Evolutionary conservation across 2,329 filamentous ascomycete species (phyloP).

Genomic region (Monosporascus sp.): DNA sequence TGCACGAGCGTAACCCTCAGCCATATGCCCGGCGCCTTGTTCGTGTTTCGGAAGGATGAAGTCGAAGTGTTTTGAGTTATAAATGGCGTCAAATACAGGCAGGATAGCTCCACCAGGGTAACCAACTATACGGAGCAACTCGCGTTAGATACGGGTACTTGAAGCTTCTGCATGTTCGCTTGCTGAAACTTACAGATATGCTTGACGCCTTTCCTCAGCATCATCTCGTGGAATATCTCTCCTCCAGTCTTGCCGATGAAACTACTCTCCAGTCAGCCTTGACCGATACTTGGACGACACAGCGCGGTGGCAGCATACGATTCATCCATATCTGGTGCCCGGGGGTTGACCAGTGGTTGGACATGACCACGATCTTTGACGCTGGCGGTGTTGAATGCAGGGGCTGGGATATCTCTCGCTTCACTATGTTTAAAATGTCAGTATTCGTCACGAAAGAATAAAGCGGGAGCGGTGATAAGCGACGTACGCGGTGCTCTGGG

Average conservation of each 20-base stretch:
- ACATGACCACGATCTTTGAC: slow-evolving; percentile 52
- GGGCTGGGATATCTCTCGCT: slow-evolving; percentile 55
- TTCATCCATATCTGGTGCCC: slow-evolving; percentile 66
- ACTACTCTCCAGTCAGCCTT: slow-evolving; percentile 58
- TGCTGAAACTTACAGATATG: slow-evolving; percentile 71
- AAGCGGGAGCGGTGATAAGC: slow-evolving; percentile 14
- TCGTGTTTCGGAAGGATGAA: slow-evolving; percentile 96
- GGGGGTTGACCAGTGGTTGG: slow-evolving; percentile 59
- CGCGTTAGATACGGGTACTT: slow-evolving; percentile 4
- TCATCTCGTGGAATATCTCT: slow-evolving; percentile 99
- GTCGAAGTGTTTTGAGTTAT: slow-evolving; percentile 94
- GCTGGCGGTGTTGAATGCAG: slow-evolving; percentile 49
- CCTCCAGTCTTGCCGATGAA: slow-evolving; percentile 95
- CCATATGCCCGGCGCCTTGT: slow-evolving; percentile 98
- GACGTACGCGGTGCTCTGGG: slow-evolving; percentile 49
- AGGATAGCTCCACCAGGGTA: slow-evolving; percentile 96
- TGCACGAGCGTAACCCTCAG: slow-evolving; percentile 90
- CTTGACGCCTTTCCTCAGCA: slow-evolving; percentile 87
- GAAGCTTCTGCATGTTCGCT: not conserved
- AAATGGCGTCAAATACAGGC: slow-evolving; percentile 97
- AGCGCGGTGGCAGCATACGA: slow-evolving; percentile 52
- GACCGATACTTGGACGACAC: too few relatives aligned
- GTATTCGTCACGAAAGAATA: slow-evolving; percentile 10
- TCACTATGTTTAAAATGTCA: slow-evolving; percentile 33
- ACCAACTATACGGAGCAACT: slow-evolving; percentile 49